A percentile compares a stretch with the other conserved stretches of the same genome.
Evolutionary conservation across 441 rosid species (phyloP).

Genomic region (Syzygium syzygioides): DNA sequence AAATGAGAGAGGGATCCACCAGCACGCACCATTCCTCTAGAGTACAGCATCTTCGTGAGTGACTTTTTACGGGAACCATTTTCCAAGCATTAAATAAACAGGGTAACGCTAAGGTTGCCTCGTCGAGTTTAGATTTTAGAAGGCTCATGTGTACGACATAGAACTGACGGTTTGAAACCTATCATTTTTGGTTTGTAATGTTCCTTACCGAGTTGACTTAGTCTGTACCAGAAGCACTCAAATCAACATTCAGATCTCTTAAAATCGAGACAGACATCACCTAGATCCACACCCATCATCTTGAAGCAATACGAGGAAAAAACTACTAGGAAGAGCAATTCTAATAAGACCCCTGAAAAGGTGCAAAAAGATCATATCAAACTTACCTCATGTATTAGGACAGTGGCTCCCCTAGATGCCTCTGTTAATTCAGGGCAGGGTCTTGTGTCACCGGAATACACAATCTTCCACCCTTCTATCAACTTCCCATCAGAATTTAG

Average conservation of each 20-base stretch:
- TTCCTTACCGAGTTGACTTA: background rate
- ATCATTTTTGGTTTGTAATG: background rate
- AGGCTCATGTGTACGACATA: background rate
- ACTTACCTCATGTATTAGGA: slow-evolving; percentile 89
- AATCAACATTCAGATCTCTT: background rate
- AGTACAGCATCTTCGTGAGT: background rate
- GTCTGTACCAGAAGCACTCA: background rate
- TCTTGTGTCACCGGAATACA: slow-evolving; percentile 93
- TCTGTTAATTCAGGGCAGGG: slow-evolving; percentile 73
- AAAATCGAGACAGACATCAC: background rate
- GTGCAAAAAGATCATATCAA: background rate
- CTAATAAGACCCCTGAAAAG: background rate
- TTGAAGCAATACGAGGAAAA: background rate
- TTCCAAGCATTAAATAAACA: background rate
- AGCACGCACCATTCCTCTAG: background rate
- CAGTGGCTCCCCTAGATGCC: slow-evolving; percentile 75
- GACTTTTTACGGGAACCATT: background rate
- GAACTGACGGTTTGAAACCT: background rate
- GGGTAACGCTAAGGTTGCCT: background rate
- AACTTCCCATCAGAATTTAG: slow-evolving; percentile 50
- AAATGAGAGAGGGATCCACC: background rate
- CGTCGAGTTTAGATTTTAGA: background rate
- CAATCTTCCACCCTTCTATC: slow-evolving; percentile 94
- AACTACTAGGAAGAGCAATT: background rate
- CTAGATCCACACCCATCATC: background rate